These are phyloP conservation scores for Zymoseptoria passerinii DNA, from an alignment of 2,329 filamentous ascomycete species.

Conservation along the genomic window DNA sequence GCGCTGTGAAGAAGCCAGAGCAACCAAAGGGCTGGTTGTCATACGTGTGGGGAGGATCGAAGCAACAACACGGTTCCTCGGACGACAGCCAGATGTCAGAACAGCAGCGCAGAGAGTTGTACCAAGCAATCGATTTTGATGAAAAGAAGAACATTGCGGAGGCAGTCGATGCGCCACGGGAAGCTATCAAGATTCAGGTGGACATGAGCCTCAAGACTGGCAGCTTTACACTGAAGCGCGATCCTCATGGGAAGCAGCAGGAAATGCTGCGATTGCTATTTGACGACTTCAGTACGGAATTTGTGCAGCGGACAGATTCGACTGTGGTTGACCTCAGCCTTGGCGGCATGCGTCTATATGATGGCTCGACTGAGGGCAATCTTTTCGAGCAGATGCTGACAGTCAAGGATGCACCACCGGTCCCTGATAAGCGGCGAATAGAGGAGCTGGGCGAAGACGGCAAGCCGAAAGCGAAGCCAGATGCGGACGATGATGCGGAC, in stretches of 20 bases:
- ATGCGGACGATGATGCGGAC: slow-evolving; percentile 31
- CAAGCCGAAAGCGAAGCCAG: slow-evolving; percentile 37
- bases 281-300: slow-evolving; percentile 86
- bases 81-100: slow-evolving; percentile 87
- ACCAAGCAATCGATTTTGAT: slow-evolving; percentile 96
- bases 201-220: slow-evolving; percentile 91
- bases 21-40: slow-evolving; percentile 71
- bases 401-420: slow-evolving; percentile 74
- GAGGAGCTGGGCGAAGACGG: slow-evolving; percentile 42
- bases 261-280: slow-evolving; percentile 90
- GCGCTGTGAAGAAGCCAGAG: slow-evolving; percentile 68
- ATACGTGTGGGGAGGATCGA: slow-evolving; percentile 75
- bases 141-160: slow-evolving; percentile 87
- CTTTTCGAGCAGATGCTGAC: slow-evolving; percentile 91
- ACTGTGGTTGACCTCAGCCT: slow-evolving; percentile 82
- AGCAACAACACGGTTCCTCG: slow-evolving; percentile 52
- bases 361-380: slow-evolving; percentile 86
- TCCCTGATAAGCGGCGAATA: slow-evolving; percentile 43
- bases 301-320: slow-evolving; percentile 83
- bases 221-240: slow-evolving; percentile 87
- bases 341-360: slow-evolving; percentile 86
- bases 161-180: slow-evolving; percentile 78
- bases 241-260: slow-evolving; percentile 64
- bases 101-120: slow-evolving; percentile 90
- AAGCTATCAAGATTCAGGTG: slow-evolving; percentile 86